Evolutionary conservation across 495 filamentous ascomycete genomes (phyloP).

Genomic region (Clohesyomyces aquaticus): DNA sequence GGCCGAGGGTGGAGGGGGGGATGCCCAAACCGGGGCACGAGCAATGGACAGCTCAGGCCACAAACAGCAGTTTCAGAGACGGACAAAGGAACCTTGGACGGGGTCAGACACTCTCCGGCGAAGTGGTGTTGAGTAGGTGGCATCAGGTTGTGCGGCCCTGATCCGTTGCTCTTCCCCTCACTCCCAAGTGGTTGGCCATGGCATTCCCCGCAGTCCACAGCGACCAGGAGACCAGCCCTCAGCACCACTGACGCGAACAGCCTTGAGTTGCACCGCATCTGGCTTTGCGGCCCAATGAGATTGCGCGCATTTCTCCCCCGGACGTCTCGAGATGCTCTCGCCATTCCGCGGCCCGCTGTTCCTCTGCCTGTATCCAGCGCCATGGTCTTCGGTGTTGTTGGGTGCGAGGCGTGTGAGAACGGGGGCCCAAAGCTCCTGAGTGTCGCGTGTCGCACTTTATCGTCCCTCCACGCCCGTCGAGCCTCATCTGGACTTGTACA

Average conservation of each 20-base stretch:
- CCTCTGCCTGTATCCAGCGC: neutral
- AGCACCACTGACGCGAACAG: neutral
- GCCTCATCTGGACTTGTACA: neutral
- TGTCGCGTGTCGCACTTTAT: neutral
- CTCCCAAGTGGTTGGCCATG: neutral
- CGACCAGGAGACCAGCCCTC: neutral
- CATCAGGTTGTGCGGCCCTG: neutral
- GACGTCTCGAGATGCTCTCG: neutral
- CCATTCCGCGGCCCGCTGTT: constrained; percentile 2
- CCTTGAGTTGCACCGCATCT: neutral
- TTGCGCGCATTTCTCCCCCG: neutral
- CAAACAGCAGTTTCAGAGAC: neutral
- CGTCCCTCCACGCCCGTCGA: neutral
- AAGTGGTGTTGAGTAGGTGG: neutral
- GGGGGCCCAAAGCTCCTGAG: neutral
- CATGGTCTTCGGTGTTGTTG: neutral
- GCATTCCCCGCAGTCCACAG: neutral
- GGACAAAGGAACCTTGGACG: neutral
- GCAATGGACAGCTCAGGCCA: neutral
- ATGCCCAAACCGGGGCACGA: neutral
- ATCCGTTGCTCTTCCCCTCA: neutral
- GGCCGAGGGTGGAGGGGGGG: neutral
- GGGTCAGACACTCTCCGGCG: no score
- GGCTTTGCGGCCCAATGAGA: neutral
- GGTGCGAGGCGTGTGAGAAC: neutral